Evolutionary conservation across 495 filamentous ascomycete genomes (phyloP), one percentile per base, ranked within the genome.

Genomic region (Neurospora africana): DNA sequence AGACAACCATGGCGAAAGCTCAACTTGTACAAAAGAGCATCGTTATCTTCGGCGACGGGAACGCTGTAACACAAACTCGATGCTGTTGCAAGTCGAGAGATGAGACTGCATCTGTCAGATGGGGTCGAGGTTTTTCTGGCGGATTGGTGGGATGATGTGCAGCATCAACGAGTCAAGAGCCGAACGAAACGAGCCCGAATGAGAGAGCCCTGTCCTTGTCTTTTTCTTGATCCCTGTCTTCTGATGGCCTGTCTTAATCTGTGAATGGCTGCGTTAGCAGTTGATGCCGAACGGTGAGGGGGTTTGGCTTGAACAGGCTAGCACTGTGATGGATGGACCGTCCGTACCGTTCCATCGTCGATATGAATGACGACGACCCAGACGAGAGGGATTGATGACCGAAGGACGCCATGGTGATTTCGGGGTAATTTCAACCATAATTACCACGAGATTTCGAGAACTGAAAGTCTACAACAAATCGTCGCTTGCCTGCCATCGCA

Each of bases 131-230:
- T 33, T 65, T 65, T 73, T 70, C 38, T 75, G 71, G 71, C 74
- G 35, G 72, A 71, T 72, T 72, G 76, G 76, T 73, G 77, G 68
- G 75, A 78, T 79, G 78, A 80, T 80, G 78, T 79, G 78, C 78
- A 80, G 73, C 72, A 70, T 68, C 77, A 73, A 75, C 77, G 78
- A 80, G 77, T 80, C 78, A 80, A 80, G 78, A 71, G 69, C 70
- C 61, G 74, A 75, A 69, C 73, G 74, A 75, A 76, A 76, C 71
- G 72, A 61, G 72, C 74, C 72, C 58, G 74, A 73, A 75, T n/a
- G 73, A 74, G 69, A 72, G 67, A 74, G 41, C 74, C 73, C 69
- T 77, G 39, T 71, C 69, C 69, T 17, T 44, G 65, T 71, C 53
- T 44, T 72, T 67, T 30, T 58, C 7, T 36, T 71, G 41, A 58